Percentiles rank a stretch among this genome's conserved stretches.
These are phyloP conservation scores for Suillus tomentosus DNA, from an alignment of 768 basidiomycete genomes.

Conservation along the genomic window DNA sequence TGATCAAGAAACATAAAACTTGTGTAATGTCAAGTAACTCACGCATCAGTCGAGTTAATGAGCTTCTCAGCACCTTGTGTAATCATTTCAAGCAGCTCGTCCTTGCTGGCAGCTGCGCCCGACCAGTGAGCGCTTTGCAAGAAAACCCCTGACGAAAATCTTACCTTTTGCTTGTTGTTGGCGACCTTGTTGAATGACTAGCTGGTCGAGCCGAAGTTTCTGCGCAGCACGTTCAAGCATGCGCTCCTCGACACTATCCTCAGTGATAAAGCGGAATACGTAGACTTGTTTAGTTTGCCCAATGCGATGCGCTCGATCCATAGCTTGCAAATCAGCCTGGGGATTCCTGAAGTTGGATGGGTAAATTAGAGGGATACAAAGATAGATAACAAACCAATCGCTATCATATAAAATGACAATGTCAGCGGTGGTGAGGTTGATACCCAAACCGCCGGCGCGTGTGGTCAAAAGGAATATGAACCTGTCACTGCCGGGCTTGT, in stretches of 20 bases:
- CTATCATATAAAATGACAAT: conserved; percentile 95
- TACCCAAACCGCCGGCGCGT: conserved; percentile 94
- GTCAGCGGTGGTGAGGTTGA: conserved; percentile 94
- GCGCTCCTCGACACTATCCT: conserved; percentile 93
- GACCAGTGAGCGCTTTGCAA: conserved; percentile 6
- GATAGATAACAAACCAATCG: conserved; percentile 69
- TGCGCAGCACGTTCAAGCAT: conserved; percentile 95
- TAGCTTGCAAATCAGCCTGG: conserved; percentile 97
- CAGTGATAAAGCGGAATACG: conserved; percentile 95
- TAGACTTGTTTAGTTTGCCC: conserved; percentile 98
- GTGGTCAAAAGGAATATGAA: conserved; percentile 97
- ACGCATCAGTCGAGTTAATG: conserved; percentile 80
- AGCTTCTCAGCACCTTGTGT: conserved; percentile 97
- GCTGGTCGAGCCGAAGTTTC: conserved; percentile 91
- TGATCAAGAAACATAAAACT: conserved; percentile 6
- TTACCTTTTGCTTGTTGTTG: conserved; percentile 77
- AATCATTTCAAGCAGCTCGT: conserved; percentile 97
- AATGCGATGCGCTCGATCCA: conserved; percentile 97
- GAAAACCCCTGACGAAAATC: conserved; percentile 18
- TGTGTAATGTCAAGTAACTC: conserved; percentile 26
- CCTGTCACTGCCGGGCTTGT: conserved; percentile 90
- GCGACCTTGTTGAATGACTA: conserved; percentile 96
- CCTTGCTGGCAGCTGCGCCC: conserved; percentile 82
- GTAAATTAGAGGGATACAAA: background rate
- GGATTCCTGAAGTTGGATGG: conserved; percentile 72